Base-by-base conservation (phyloP, 192 early-diverging fungal species). In the Mortierella hygrophila region DNA sequence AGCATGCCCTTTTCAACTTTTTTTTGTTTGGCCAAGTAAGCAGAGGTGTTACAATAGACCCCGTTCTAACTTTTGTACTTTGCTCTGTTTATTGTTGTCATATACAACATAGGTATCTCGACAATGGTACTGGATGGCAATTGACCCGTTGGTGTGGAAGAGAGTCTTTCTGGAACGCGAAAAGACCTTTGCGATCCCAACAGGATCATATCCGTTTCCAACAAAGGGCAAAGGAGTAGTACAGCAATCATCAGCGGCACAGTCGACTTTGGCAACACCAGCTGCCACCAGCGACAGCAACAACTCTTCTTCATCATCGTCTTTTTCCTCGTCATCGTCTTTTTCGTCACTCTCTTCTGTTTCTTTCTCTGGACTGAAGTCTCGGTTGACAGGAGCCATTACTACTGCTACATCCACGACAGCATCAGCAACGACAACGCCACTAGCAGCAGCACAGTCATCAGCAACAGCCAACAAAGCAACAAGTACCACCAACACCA, bases 61-160 rank as follows among this genome's bases (percentile, higher is more conserved):
- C 26, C 26, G 29, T 57, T 57, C 16, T 20, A 37, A 69, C 74
- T 55, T 44, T 76, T 60, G 1, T 42, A 21, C 70, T 49, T 11
- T 37, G 18, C 54, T 29, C 6, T 71, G 15, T 0, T 40, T 2
- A 21, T 20, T 6, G 32, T 68, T 68, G 2, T 1, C 40, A 21
- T 18, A 70, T 69, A 7, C 38, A 35, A 23, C 11, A 3, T 72
- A 85, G 83, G 83, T 85, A n/a, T 85, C 78, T 18, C 78, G 83
- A 20, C 68, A 80, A 77, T 85, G 83, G 83, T 85, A 85, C 75
- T 80, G 78, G 78, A 85, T 85, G 6, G 70, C 83, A n/a, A 38
- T 74, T 7, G 83, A 85, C 47, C 83, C 79, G 60, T 76, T 78
- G n/a, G 26, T 85, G 2, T 85, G 83, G 83, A 79, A 60, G 42